Evolutionary conservation across 192 early-diverging fungal species (phyloP).

Genomic region (Coemansia sp.): DNA sequence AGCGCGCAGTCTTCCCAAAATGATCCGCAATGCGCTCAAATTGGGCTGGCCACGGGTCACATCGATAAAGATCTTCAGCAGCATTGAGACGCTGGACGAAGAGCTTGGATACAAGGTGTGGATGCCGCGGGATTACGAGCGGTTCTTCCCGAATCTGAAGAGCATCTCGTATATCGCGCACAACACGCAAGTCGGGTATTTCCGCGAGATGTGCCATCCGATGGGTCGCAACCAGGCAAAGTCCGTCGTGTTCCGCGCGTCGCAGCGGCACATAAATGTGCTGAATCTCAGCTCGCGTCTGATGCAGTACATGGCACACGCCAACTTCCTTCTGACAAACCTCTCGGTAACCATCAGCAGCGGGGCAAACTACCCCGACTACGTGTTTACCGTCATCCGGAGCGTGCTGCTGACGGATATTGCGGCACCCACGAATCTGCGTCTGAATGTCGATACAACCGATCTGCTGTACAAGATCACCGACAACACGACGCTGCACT

Average conservation of each 20-base stretch:
- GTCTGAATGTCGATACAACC: conserved; percentile 52
- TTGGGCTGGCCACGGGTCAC: conserved; percentile 52
- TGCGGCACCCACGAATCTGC: conserved; percentile 43
- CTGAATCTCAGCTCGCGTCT: conserved; percentile 48
- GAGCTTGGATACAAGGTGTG: conserved; percentile 53
- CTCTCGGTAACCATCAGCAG: conserved; percentile 40
- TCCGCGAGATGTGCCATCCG: conserved; percentile 53
- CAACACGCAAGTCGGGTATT: conserved; percentile 38
- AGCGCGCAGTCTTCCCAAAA: conserved; percentile 29
- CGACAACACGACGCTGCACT: conserved; percentile 45
- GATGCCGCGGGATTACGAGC: conserved; percentile 55
- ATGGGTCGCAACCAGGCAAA: conserved; percentile 46
- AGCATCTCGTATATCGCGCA: conserved; percentile 42
- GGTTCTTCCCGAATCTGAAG: conserved; percentile 48
- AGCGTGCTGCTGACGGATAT: conserved; percentile 51
- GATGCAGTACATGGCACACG: conserved; percentile 56
- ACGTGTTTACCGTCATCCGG: conserved; percentile 48
- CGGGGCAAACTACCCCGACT: conserved; percentile 47
- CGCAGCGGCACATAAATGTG: conserved; percentile 50
- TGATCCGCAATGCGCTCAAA: conserved; percentile 49
- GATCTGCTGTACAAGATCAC: conserved; percentile 54
- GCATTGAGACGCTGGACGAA: conserved; percentile 35
- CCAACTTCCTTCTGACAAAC: conserved; percentile 52
- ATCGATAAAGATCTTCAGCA: conserved; percentile 45
- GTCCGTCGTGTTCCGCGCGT: conserved; percentile 46